Percentiles rank a stretch among this genome's conserved stretches.
Evolutionary conservation across 2,329 filamentous ascomycete genomes (phyloP).

Genomic region (Coleophoma eucalyptorum): DNA sequence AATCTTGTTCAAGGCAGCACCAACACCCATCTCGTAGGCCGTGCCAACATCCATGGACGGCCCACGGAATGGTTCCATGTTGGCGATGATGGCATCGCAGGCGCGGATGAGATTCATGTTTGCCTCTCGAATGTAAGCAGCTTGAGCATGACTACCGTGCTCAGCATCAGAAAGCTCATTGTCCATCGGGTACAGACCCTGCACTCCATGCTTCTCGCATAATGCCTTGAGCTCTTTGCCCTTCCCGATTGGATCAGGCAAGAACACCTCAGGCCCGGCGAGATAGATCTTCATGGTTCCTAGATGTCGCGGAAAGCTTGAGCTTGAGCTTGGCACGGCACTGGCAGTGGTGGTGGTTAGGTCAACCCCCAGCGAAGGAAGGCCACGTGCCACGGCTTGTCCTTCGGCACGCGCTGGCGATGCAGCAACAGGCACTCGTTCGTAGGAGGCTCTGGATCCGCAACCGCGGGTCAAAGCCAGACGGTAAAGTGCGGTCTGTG

Average conservation of each 20-base stretch:
- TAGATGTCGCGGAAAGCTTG: not conserved
- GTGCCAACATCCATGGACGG: slow-evolving; percentile 21
- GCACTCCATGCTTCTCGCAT: slow-evolving; percentile 11
- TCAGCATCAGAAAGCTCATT: slow-evolving; percentile 9
- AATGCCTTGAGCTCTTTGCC: slow-evolving; percentile 14
- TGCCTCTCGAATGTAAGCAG: slow-evolving; percentile 13
- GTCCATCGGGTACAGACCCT: slow-evolving; percentile 19
- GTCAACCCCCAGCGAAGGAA: too few relatives aligned
- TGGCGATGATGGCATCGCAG: slow-evolving; percentile 17
- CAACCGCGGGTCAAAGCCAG: not conserved
- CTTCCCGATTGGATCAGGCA: slow-evolving; percentile 9
- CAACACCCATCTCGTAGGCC: slow-evolving; percentile 22
- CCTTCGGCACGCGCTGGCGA: too few relatives aligned
- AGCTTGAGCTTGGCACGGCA: not conserved
- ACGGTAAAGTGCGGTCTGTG: not conserved
- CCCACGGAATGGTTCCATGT: slow-evolving; percentile 20
- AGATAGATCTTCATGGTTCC: slow-evolving; percentile 15
- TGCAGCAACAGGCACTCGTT: too few relatives aligned
- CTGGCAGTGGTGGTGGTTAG: not conserved
- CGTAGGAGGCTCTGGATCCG: too few relatives aligned
- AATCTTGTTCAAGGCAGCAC: slow-evolving; percentile 15
- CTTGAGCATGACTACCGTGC: slow-evolving; percentile 9
- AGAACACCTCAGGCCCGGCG: slow-evolving; percentile 22
- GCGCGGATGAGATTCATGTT: slow-evolving; percentile 18
- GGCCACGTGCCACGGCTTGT: too few relatives aligned